A percentile compares a stretch with the other conserved stretches of the same genome.
Evolutionary conservation across 2,329 filamentous ascomycete species (phyloP).

Genomic region (Ophiocordyceps robertsii): DNA sequence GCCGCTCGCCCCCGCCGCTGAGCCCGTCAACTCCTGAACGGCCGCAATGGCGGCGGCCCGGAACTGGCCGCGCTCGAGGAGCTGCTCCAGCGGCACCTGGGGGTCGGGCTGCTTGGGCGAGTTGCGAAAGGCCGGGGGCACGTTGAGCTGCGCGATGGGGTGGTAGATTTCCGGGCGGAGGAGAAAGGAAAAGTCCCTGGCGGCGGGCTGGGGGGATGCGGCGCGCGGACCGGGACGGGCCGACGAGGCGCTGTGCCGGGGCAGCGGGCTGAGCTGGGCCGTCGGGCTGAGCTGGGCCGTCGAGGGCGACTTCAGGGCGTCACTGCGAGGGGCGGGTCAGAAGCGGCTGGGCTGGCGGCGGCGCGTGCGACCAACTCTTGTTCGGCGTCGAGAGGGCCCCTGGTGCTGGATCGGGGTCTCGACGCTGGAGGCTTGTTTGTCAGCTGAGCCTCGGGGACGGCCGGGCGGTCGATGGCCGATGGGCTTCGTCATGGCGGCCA

Average conservation of each 20-base stretch:
- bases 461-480: too few relatives aligned
- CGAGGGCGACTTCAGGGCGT: slow-evolving; percentile 2
- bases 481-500: not conserved
- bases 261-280: too few relatives aligned
- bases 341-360: too few relatives aligned
- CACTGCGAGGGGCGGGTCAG: not conserved
- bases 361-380: slow-evolving; percentile 3
- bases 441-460: not conserved
- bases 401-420: slow-evolving; percentile 5
- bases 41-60: slow-evolving; percentile 61
- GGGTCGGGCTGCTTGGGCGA: slow-evolving; percentile 49
- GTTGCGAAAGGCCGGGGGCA: slow-evolving; percentile 54
- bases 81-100: slow-evolving; percentile 50
- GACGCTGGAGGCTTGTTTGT: slow-evolving; percentile 3
- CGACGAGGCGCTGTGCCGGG: not conserved
- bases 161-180: slow-evolving; percentile 75
- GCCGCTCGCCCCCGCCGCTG: slow-evolving; percentile 18
- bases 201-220: slow-evolving; percentile 15
- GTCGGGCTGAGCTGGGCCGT: slow-evolving; percentile 3
- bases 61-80: slow-evolving; percentile 65
- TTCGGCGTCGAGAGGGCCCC: slow-evolving; percentile 3
- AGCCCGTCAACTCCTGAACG: slow-evolving; percentile 44
- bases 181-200: slow-evolving; percentile 68
- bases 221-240: slow-evolving; percentile 6
- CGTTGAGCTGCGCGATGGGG: slow-evolving; percentile 50